Base-by-base conservation (phyloP, 192 early-diverging fungal species). In the Mortierella antarctica region DNA sequence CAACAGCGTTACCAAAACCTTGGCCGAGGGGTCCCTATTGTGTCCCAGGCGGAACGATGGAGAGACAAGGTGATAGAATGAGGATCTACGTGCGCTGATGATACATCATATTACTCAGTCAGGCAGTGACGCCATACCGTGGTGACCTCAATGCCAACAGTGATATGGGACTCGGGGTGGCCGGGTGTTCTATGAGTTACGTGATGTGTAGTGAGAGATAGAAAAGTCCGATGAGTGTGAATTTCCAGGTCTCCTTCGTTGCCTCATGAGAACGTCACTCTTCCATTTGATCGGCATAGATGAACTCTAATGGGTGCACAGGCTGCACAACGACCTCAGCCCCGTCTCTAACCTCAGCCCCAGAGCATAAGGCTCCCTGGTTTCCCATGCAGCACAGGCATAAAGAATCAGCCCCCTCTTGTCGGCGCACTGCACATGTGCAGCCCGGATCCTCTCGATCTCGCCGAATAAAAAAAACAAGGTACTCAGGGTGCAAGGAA, bases 131-230 rank as follows among this genome's bases (percentile, higher is more conserved):
- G 8, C 11, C 73, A 54, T 85, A 82, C 53, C 62, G 98, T 99
- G 42, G 98, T 96, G 14, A 98, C 96, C 84, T 99, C 98, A 76
- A 99, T 90, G 56, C 98, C 97, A 55, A 88, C 86, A 40, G 96
- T 94, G n/a, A 93, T 84, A 61, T 92, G 90, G 69, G 87, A 84
- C 86, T 99, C 98, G 39, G 98, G 98, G 76, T 99, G 98, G 5
- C 98, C 98, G 21, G 98, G 98, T 54, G 96, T 98, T 67, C 94
- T 96, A 73, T 47, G 66, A 60, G 57, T 59, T 62, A 80, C 54
- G 62, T 54, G 20, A 56, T 20, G 5, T n/a, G n/a, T n/a, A 53
- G 53, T 9, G 3, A 41, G 31, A 6, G 8, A 46, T 45, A 61
- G 21, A 48, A 40, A 8, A 4, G 9, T 12, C 47, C 39, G 14